Percentiles rank a stretch among this genome's conserved stretches.
These are phyloP conservation scores for Eucalyptus curtisii DNA, from an alignment of 345 rosid genomes.

Conservation along the genomic window DNA sequence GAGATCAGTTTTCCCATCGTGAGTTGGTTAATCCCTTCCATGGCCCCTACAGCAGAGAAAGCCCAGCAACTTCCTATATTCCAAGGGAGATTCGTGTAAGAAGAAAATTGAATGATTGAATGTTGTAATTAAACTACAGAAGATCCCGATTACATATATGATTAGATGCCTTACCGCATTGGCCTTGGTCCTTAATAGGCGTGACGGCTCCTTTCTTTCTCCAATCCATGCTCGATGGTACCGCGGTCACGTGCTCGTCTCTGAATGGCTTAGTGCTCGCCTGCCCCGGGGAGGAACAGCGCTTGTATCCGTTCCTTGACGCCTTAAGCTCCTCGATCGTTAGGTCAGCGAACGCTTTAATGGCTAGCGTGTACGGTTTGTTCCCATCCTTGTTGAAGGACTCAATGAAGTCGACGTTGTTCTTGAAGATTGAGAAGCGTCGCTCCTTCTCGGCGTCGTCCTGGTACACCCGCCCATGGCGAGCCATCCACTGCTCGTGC, in stretches of 20 bases:
- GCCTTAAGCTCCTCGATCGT: slow-evolving; percentile 13
- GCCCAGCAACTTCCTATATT: slow-evolving; percentile 12
- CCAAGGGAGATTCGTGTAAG: background rate
- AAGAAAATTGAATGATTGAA: background rate
- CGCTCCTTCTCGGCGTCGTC: slow-evolving; percentile 6
- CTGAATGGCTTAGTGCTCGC: background rate
- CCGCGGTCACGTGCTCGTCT: background rate
- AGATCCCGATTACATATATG: background rate
- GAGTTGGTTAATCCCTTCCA: background rate
- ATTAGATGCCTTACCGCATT: slow-evolving; percentile 1
- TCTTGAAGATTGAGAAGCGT: slow-evolving; percentile 18
- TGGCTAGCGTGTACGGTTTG: slow-evolving; percentile 14
- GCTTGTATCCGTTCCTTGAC: background rate
- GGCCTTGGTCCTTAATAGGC: slow-evolving; percentile 18
- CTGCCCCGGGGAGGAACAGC: background rate
- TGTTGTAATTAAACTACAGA: background rate
- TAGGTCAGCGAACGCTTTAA: slow-evolving; percentile 21
- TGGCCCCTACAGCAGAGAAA: slow-evolving; percentile 7
- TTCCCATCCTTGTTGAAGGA: slow-evolving; percentile 6
- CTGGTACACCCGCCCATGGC: background rate
- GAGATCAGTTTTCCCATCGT: slow-evolving; percentile 1
- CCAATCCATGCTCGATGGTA: slow-evolving; percentile 13
- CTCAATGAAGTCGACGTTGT: slow-evolving; percentile 14
- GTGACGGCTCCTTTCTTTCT: slow-evolving; percentile 18
- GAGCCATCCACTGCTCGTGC: background rate